Percentiles rank a stretch among this genome's conserved stretches.
phyloP scores from a whole-genome alignment of 2,329 filamentous ascomycete species.

The Aspergillus piperis region DNA sequence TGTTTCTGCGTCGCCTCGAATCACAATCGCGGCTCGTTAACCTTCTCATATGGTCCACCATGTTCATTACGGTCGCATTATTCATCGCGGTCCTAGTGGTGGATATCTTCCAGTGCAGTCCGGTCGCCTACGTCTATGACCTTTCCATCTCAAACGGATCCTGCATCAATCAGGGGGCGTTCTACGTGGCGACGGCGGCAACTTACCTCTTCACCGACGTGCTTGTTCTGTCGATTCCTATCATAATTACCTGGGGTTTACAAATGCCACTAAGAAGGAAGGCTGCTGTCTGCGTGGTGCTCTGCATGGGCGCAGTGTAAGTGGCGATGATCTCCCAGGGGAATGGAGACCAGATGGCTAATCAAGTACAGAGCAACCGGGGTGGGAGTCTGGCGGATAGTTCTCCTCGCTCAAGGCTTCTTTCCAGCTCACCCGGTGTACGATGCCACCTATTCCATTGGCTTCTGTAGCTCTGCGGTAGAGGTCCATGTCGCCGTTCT shows the following conservation, averaged over 20 bases:
- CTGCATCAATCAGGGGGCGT: conserved; percentile 32
- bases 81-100: conserved; percentile 29
- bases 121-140: conserved; percentile 29
- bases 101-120: conserved; percentile 35
- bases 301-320: conserved; percentile 32
- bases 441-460: conserved; percentile 29
- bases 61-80: conserved; percentile 21
- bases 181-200: conserved; percentile 31
- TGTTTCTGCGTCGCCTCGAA: conserved; percentile 34
- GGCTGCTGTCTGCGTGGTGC: conserved; percentile 31
- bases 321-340: not conserved
- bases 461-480: conserved; percentile 32
- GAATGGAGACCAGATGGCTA: not conserved
- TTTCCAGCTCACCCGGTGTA: conserved; percentile 5
- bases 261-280: conserved; percentile 32
- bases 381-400: conserved; percentile 32
- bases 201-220: conserved; percentile 35
- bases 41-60: conserved; percentile 23
- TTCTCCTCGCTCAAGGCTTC: conserved; percentile 27
- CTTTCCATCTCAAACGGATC: conserved; percentile 19
- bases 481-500: conserved; percentile 34
- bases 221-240: conserved; percentile 33
- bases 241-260: conserved; percentile 33
- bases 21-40: conserved; percentile 26
- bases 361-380: conserved; percentile 26